Conservation (phyloP, 1,139 yeast species). For the Nakaseomyces bracarensis region DNA sequence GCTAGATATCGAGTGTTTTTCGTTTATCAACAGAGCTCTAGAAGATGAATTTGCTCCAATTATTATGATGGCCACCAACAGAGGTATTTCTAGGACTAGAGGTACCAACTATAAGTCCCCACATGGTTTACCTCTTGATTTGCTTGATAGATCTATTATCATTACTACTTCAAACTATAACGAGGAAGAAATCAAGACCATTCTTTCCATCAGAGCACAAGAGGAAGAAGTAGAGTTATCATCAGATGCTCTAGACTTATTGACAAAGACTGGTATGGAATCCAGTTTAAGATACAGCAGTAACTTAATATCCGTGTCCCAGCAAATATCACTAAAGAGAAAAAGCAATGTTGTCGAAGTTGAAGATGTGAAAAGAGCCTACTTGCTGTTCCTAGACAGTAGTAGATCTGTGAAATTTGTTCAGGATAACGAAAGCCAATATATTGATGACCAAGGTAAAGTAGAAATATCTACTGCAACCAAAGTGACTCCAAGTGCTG, state of each 20-base stretch:
- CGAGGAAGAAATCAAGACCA: slow-evolving; percentile 77
- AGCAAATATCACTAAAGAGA: slow-evolving; percentile 76
- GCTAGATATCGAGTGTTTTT: slow-evolving; percentile 95
- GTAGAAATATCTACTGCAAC: slow-evolving; percentile 41
- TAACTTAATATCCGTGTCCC: slow-evolving; percentile 81
- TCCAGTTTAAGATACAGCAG: slow-evolving; percentile 90
- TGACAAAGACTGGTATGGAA: slow-evolving; percentile 88
- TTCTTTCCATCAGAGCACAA: slow-evolving; percentile 82
- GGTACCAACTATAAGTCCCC: slow-evolving; percentile 94
- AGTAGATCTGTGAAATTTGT: slow-evolving; percentile 77
- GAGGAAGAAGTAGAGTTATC: slow-evolving; percentile 91
- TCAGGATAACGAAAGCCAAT: slow-evolving; percentile 58
- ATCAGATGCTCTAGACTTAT: slow-evolving; percentile 75
- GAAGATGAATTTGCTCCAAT: slow-evolving; percentile 97
- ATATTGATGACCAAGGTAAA: slow-evolving; percentile 64
- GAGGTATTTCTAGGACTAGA: slow-evolving; percentile 86
- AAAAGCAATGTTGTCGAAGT: slow-evolving; percentile 65
- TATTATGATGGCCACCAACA: slow-evolving; percentile 96
- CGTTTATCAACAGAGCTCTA: slow-evolving; percentile 89
- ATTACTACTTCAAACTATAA: slow-evolving; percentile 75
- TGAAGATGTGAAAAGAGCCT: slow-evolving; percentile 80
- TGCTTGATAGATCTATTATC: slow-evolving; percentile 88
- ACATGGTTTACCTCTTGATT: slow-evolving; percentile 91
- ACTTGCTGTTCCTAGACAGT: slow-evolving; percentile 78
- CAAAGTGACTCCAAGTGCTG: slow-evolving; percentile 12